Percentiles rank a stretch among this genome's conserved stretches.
These are phyloP conservation scores for Pseudogymnoascus sp. DNA, from an alignment of 2,329 filamentous ascomycete species.

Conservation along the genomic window DNA sequence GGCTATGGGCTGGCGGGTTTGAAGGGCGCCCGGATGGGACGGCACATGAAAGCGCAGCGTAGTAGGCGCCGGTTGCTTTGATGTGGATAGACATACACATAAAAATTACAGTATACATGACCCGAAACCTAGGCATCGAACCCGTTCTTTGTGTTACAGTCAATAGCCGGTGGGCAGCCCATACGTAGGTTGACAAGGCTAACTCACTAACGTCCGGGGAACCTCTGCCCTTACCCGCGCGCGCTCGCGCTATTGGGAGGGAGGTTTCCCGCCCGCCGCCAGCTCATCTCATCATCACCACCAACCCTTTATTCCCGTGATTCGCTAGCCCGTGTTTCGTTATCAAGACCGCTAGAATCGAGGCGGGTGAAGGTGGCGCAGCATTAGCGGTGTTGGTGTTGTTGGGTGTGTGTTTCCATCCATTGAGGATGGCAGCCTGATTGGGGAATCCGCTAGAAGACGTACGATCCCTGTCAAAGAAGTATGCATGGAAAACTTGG, in stretches of 20 bases:
- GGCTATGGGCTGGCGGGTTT: not conserved
- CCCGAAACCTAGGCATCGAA: not conserved
- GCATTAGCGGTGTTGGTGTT: not conserved
- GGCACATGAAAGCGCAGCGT: not conserved
- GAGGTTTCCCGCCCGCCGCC: not conserved
- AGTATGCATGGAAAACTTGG: not conserved
- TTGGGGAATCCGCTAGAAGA: constrained; percentile 3
- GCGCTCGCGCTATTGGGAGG: not conserved
- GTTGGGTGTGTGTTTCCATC: not conserved
- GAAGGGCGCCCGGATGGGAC: not conserved
- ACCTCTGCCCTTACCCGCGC: not conserved
- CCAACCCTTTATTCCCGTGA: not conserved
- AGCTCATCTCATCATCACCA: not conserved
- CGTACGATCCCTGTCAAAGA: not conserved
- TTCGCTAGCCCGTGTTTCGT: not conserved
- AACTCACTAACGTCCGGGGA: not conserved
- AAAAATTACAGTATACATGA: not conserved
- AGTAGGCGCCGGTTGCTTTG: not conserved
- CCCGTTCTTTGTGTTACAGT: constrained; percentile 1
- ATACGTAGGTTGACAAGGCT: not conserved
- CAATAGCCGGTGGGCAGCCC: not conserved
- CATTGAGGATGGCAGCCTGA: not conserved
- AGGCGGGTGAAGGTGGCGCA: not conserved
- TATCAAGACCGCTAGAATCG: not conserved
- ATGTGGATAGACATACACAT: constrained; percentile 3